Conservation (phyloP, 2,329 filamentous ascomycete genomes). For the Hymenoscyphus repandus region DNA sequence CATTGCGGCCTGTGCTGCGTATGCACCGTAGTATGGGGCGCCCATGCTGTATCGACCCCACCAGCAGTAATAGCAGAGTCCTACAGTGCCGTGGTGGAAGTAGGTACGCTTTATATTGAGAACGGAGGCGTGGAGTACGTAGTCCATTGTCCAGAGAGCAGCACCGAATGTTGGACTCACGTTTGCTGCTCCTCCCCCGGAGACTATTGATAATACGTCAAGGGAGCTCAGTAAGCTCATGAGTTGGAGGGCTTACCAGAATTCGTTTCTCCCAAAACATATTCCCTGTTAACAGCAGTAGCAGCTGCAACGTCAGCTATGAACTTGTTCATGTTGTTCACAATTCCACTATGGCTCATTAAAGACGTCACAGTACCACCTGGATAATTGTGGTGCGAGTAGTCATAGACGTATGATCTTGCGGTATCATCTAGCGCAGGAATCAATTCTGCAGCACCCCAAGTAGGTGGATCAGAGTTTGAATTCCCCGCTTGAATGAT, state of each 20-base stretch:
- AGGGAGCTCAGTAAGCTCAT: neutral
- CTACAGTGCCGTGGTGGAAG: slow-evolving; percentile 29
- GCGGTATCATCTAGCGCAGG: slow-evolving; percentile 19
- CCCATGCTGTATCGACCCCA: slow-evolving; percentile 26
- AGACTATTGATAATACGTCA: slow-evolving; percentile 11
- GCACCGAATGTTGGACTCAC: slow-evolving; percentile 27
- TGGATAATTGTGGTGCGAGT: slow-evolving; percentile 32
- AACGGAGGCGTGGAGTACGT: slow-evolving; percentile 17
- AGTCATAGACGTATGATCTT: slow-evolving; percentile 24
- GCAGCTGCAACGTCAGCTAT: slow-evolving; percentile 22
- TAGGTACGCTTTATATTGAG: slow-evolving; percentile 23
- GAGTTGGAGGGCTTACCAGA: slow-evolving; percentile 37
- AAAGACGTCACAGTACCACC: slow-evolving; percentile 33
- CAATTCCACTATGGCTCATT: slow-evolving; percentile 27
- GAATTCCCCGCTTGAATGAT: slow-evolving; percentile 29
- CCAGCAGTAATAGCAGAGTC: slow-evolving; percentile 31
- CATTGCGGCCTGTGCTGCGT: slow-evolving; percentile 22
- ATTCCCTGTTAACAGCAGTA: slow-evolving; percentile 20
- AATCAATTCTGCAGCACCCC: slow-evolving; percentile 27
- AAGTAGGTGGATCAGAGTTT: slow-evolving; percentile 24
- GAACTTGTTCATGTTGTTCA: slow-evolving; percentile 19
- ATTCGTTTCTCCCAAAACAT: slow-evolving; percentile 29
- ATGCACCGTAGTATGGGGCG: slow-evolving; percentile 29
- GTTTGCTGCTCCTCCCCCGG: slow-evolving; percentile 23
- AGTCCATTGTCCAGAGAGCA: slow-evolving; percentile 28